Base-by-base conservation (phyloP, 768 basidiomycete species). In the Agaricus blazei region DNA sequence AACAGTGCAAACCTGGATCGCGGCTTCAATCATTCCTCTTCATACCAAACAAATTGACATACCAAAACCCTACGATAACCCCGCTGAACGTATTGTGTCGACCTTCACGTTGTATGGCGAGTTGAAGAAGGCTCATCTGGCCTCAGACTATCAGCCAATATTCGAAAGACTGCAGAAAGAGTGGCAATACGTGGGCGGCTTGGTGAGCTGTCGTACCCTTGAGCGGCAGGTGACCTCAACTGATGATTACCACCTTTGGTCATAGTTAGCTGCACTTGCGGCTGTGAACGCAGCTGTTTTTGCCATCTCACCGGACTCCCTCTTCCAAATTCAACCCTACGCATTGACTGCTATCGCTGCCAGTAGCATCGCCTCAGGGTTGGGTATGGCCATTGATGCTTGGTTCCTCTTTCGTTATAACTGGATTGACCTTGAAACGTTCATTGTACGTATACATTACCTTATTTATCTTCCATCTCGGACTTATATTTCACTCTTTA, bases 391-490 rank as follows among this genome's bases (percentile, higher is more conserved):
- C 5, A 76, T 78, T 52, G 81, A 82, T 48, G 77, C 80, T 0
- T 89, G 85, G 84, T 83, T 88, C 66, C 65, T 88, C 23, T 67
- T 90, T 4, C 70, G 73, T 2, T 90, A 89, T 64, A 76, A 71
- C 58, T 81, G 82, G 67, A 75, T 71, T 3, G 75, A 79, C 52
- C 59, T 77, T 0, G 60, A 67, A 0, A 83, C 78, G 11, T 85
- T 87, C 60, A 74, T 78, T 54, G 86, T 84, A 55, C 37, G 78
- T 11, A 7, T 34, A 7, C 34, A 34, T 7, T 34, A 8, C 34
- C 9, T 26, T n/a, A 15, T 31, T 52, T 40, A 14, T 34, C 43
- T 26, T 40, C 46, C 6, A 34, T 45, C 43, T 48, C 45, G 29
- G 14, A 27, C 49, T 26, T 7, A 36, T n/a, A 40, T 23, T 50